Evolutionary conservation across 805 yeast genomes (phyloP), one percentile per base, ranked within the genome.

Genomic region (Scheffersomyces lignosus): DNA sequence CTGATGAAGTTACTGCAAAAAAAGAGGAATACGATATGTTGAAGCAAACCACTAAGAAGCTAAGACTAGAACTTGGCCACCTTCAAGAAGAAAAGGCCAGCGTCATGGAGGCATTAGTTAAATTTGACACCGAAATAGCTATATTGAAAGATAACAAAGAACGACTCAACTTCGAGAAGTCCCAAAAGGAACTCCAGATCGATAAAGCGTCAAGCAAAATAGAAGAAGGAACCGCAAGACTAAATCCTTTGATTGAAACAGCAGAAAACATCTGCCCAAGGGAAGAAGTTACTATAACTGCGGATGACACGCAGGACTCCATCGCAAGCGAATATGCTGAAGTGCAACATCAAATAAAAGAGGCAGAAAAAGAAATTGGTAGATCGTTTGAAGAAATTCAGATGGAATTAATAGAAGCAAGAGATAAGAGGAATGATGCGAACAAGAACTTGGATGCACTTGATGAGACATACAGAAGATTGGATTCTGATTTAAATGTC

Each of bases 341-440:
- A 14, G 65, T 81, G 12, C 70, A 75, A 15, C 48, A 54, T 23
- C 70, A 71, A 15, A 71, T 84, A 13, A 62, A 68, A 33, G 70
- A 66, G 36, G 77, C 81, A 2, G 85, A 83, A 45, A 60, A 60
- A 28, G 59, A 63, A 16, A 56, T 80, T 10, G 87, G 85, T 1
- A 66, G 75, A 37, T 56, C 81, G 0, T 73, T 77, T 31, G 83
- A 79, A 33, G 75, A 76, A 25, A 78, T 82, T 1, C 70, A 77
- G 29, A 50, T 57, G 9, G 70, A 77, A 23, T 72, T 77, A 30
- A 62, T 71, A 12, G 52, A 53, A 10, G 68, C 76, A 3, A 72
- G 77, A 42, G 52, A 57, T 3, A 65, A 64, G 32, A 70, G 66
- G 38, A 69, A 62, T 10, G 63, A 64, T 4, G 75, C 80, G 2